Evolutionary conservation across 768 basidiomycete genomes (phyloP).

Genomic region (Trametes cingulata): DNA sequence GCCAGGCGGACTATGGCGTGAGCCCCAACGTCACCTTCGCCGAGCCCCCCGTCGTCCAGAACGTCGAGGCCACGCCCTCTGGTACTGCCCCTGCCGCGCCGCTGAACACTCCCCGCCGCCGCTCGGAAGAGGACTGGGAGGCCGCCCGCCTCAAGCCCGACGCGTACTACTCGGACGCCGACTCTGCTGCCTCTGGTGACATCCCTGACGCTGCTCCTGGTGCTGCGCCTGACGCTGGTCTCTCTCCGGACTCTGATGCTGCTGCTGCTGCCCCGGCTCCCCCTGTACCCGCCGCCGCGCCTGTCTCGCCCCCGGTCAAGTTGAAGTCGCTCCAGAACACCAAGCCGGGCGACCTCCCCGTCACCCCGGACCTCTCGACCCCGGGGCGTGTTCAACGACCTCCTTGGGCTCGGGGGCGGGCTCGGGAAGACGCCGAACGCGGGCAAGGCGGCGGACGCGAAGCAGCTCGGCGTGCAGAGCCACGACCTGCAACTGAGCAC

Average conservation of each 20-base stretch:
- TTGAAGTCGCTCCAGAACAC: neutral
- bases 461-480: neutral
- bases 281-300: neutral
- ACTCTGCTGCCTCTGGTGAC: neutral
- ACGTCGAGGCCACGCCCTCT: slow-evolving; percentile 2
- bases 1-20: slow-evolving; percentile 21
- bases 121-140: slow-evolving; percentile 6
- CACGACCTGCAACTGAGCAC: slow-evolving; percentile 5
- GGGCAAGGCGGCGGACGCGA: too few species aligned
- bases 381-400: too few species aligned
- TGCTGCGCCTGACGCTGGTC: neutral
- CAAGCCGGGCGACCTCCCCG: neutral
- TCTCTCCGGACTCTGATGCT: neutral
- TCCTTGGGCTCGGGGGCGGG: too few species aligned
- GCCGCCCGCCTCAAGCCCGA: neutral
- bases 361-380: neutral
- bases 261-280: neutral
- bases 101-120: neutral
- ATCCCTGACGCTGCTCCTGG: neutral
- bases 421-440: too few species aligned
- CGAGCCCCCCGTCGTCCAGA: neutral
- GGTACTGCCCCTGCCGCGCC: neutral
- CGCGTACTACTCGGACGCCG: neutral
- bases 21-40: slow-evolving; percentile 11
- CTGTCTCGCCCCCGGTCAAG: too few species aligned